Evolutionary conservation across 441 rosid genomes (phyloP).

Genomic region (Adansonia gregorii): DNA sequence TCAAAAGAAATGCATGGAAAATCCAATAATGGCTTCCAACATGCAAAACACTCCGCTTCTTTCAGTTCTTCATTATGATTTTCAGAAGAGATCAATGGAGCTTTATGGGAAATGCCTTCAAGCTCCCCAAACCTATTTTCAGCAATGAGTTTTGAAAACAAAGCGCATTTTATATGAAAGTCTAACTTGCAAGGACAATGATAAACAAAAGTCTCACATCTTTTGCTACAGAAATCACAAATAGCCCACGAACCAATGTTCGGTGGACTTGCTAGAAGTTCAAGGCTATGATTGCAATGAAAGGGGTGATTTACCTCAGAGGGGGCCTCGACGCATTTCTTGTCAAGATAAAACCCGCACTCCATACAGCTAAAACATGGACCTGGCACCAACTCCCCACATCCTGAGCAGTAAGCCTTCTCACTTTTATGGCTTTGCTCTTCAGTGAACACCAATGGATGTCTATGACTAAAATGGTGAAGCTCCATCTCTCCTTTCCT

Average conservation of each 20-base stretch:
- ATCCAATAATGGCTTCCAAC: background rate
- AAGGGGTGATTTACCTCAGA: conserved; percentile 29
- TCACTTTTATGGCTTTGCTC: background rate
- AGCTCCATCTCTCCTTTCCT: background rate
- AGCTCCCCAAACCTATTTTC: background rate
- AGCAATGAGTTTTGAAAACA: background rate
- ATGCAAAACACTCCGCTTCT: background rate
- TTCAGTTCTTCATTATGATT: background rate
- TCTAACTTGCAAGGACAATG: background rate
- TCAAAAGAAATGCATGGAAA: background rate
- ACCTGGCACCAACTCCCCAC: background rate
- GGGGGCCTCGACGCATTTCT: conserved; percentile 29
- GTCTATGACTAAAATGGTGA: conserved; percentile 17
- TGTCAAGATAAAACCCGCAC: conserved; percentile 17
- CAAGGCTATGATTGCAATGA: conserved; percentile 25
- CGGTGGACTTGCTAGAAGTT: background rate
- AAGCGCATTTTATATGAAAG: background rate
- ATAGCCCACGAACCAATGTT: background rate
- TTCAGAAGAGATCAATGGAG: background rate
- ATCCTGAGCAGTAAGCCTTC: background rate
- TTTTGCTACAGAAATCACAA: background rate
- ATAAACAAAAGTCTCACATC: background rate
- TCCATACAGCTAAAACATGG: background rate
- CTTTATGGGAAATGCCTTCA: background rate
- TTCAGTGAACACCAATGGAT: background rate